Conservation (phyloP, 768 basidiomycete genomes). For the Mycena amicta region DNA sequence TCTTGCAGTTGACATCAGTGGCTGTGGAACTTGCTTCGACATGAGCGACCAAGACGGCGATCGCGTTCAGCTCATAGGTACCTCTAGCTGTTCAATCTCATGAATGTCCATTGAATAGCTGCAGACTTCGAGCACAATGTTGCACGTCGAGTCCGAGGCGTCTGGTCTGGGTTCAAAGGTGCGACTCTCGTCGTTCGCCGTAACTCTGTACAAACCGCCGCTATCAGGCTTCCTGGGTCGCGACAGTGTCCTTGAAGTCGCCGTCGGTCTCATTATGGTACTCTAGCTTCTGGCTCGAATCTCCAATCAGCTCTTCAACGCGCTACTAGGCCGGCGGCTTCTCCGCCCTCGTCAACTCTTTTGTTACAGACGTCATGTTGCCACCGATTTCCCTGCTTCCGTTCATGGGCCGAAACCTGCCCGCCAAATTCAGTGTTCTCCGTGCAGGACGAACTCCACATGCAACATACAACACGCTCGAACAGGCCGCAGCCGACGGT, state of each 20-base stretch:
- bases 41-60: not conserved
- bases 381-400: constrained; percentile 46
- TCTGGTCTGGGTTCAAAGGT: constrained; percentile 32
- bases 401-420: constrained; percentile 45
- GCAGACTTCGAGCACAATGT: not conserved
- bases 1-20: not conserved
- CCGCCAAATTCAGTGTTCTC: constrained; percentile 45
- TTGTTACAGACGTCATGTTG: constrained; percentile 43
- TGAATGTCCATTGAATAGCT: not conserved
- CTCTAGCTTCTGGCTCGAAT: too few relatives aligned
- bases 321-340: constrained; percentile 39
- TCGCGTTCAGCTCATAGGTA: not conserved
- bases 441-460: constrained; percentile 35
- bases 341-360: constrained; percentile 42
- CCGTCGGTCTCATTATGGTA: constrained; percentile 44
- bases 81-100: not conserved
- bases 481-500: constrained; percentile 47
- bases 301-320: too few relatives aligned
- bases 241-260: constrained; percentile 50
- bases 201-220: not conserved
- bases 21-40: not conserved
- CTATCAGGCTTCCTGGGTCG: constrained; percentile 33
- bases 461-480: constrained; percentile 41
- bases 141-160: constrained; percentile 20
- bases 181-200: not conserved